Percentiles rank a stretch among this genome's conserved stretches.
phyloP scores from a whole-genome alignment of 148 eudicot species.

The Rhododendron ferrugineum region DNA sequence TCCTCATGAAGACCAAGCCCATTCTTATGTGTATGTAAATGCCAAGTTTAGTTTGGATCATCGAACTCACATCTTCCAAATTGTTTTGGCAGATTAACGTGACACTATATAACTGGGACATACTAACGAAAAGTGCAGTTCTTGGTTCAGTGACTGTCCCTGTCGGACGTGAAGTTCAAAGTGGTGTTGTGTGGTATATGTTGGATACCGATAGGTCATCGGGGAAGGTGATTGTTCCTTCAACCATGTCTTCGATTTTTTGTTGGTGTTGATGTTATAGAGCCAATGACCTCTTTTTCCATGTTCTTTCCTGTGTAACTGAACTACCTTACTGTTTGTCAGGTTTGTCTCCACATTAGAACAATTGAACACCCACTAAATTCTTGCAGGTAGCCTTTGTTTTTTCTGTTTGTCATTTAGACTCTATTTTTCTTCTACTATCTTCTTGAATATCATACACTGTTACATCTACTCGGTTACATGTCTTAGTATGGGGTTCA shows the following conservation, averaged over 20 bases:
- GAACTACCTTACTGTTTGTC: conserved; percentile 13
- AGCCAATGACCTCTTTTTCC: not conserved
- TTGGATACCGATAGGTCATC: conserved; percentile 74
- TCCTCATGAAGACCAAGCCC: not conserved
- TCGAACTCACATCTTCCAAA: conserved; percentile 4
- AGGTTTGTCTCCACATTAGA: conserved; percentile 81
- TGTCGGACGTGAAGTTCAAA: conserved; percentile 70
- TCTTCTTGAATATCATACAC: not conserved
- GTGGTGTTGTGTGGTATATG: conserved; percentile 70
- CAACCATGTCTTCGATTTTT: not conserved
- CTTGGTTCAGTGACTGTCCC: conserved; percentile 75
- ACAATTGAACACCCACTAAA: conserved; percentile 42
- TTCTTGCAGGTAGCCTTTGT: conserved; percentile 54
- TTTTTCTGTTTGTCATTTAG: not conserved
- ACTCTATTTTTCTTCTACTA: not conserved
- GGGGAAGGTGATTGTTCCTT: conserved; percentile 59
- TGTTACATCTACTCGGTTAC: not conserved
- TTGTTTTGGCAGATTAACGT: conserved; percentile 60
- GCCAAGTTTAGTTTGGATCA: not conserved
- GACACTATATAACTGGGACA: conserved; percentile 93
- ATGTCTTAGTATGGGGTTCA: not conserved
- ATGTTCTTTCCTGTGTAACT: not conserved
- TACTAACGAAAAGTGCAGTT: conserved; percentile 82
- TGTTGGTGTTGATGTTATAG: not conserved
- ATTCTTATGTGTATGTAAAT: not conserved